Evolutionary conservation across 768 basidiomycete genomes (phyloP).

Genomic region (Boletus reticuloceps): DNA sequence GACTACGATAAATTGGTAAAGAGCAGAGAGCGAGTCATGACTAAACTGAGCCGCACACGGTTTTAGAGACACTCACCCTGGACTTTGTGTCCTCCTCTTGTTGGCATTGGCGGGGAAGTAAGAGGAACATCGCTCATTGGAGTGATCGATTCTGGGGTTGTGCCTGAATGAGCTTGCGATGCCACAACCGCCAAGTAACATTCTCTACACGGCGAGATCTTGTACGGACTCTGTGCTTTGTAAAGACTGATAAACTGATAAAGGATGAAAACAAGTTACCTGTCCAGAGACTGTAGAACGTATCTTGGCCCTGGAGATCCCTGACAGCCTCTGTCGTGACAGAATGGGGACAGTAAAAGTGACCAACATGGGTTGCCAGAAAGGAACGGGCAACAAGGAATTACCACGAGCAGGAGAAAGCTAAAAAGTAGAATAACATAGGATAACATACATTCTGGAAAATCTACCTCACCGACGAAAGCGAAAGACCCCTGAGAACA

Average conservation of each 20-base stretch:
- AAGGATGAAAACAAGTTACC: conserved; percentile 37
- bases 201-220: conserved; percentile 79
- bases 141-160: conserved; percentile 30
- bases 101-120: conserved; percentile 22
- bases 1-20: conserved; percentile 22
- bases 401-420: no score
- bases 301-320: conserved; percentile 67
- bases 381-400: conserved; percentile 5
- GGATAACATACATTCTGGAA: no score
- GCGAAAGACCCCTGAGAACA: no score
- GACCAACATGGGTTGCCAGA: conserved; percentile 40
- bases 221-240: conserved; percentile 77
- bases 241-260: conserved; percentile 56
- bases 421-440: no score
- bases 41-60: conserved; percentile 10
- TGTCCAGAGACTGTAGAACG: conserved; percentile 65
- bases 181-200: conserved; percentile 84
- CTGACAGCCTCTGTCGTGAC: conserved; percentile 63
- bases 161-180: conserved; percentile 53
- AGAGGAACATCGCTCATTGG: conserved; percentile 24
- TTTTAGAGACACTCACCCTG: conserved; percentile 17
- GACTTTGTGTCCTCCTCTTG: conserved; percentile 10
- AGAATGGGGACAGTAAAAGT: conserved; percentile 60
- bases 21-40: conserved; percentile 8
- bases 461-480: no score